Conservation (phyloP, 805 yeast genomes). For the Torulaspora quercuum region DNA sequence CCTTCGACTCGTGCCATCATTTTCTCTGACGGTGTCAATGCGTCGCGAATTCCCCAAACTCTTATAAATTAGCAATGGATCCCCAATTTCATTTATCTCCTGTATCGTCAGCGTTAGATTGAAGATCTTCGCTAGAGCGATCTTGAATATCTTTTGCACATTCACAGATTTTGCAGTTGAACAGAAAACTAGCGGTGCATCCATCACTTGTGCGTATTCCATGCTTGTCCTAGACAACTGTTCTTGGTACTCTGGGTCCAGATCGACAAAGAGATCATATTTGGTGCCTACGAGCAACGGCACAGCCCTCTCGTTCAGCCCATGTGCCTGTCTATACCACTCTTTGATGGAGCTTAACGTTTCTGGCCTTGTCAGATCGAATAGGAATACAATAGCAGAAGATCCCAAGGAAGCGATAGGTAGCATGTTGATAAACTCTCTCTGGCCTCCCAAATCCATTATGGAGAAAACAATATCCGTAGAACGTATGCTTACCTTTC, state of each 20-base stretch:
- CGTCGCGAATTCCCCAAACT: slow-evolving; percentile 24
- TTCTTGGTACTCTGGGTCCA: slow-evolving; percentile 74
- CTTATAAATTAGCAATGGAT: slow-evolving; percentile 76
- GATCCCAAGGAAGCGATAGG: slow-evolving; percentile 91
- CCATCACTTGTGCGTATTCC: slow-evolving; percentile 85
- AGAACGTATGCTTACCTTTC: slow-evolving; percentile 74
- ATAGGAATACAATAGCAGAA: slow-evolving; percentile 84
- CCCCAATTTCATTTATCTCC: slow-evolving; percentile 83
- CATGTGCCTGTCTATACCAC: slow-evolving; percentile 91
- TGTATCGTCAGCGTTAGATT: slow-evolving; percentile 79
- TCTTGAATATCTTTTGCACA: slow-evolving; percentile 89
- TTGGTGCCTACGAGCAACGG: slow-evolving; percentile 92
- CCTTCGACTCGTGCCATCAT: slow-evolving; percentile 8
- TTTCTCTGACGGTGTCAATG: neutral
- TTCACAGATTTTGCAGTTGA: slow-evolving; percentile 91
- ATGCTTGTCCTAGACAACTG: slow-evolving; percentile 80
- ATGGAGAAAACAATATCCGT: slow-evolving; percentile 87
- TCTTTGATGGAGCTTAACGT: slow-evolving; percentile 86
- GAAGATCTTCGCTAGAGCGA: slow-evolving; percentile 85
- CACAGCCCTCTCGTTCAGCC: slow-evolving; percentile 84
- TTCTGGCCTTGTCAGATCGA: slow-evolving; percentile 81
- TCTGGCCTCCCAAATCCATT: slow-evolving; percentile 96
- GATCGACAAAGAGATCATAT: slow-evolving; percentile 78
- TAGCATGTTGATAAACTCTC: slow-evolving; percentile 91
- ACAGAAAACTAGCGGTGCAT: slow-evolving; percentile 77